Percentiles rank a stretch among this genome's conserved stretches.
Evolutionary conservation across 345 rosid genomes (phyloP).

Genomic region (Lepidium africanum): DNA sequence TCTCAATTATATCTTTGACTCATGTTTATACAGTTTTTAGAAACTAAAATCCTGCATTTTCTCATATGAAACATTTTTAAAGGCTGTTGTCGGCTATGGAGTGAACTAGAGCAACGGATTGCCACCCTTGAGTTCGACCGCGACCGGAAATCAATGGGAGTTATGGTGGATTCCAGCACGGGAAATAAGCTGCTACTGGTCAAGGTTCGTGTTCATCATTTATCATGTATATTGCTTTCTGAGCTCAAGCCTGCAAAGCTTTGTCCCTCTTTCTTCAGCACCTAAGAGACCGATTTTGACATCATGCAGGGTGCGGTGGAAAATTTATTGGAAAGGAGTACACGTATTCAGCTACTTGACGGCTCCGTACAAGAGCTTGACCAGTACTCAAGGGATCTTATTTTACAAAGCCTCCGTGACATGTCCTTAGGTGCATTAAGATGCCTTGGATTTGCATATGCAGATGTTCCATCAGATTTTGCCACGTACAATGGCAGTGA

Average conservation of each 20-base stretch:
- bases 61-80: background rate
- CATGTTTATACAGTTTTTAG: background rate
- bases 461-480: conserved; percentile 34
- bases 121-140: conserved; percentile 96
- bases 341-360: conserved; percentile 58
- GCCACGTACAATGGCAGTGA: conserved; percentile 76
- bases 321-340: conserved; percentile 82
- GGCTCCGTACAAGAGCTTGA: conserved; percentile 64
- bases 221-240: background rate
- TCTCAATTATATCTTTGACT: background rate
- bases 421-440: conserved; percentile 81
- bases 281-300: background rate
- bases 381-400: conserved; percentile 44
- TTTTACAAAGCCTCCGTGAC: conserved; percentile 51
- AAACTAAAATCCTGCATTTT: background rate
- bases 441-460: conserved; percentile 29
- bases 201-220: conserved; percentile 44
- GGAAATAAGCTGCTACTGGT: conserved; percentile 68
- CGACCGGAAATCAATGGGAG: conserved; percentile 96
- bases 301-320: conserved; percentile 92
- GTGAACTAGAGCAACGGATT: conserved; percentile 57
- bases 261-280: background rate
- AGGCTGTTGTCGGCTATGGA: conserved; percentile 79
- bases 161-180: conserved; percentile 74
- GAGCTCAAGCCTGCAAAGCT: background rate